phyloP scores from a whole-genome alignment of 2,329 filamentous ascomycete species.

The Phaeomoniella chlamydospora region DNA sequence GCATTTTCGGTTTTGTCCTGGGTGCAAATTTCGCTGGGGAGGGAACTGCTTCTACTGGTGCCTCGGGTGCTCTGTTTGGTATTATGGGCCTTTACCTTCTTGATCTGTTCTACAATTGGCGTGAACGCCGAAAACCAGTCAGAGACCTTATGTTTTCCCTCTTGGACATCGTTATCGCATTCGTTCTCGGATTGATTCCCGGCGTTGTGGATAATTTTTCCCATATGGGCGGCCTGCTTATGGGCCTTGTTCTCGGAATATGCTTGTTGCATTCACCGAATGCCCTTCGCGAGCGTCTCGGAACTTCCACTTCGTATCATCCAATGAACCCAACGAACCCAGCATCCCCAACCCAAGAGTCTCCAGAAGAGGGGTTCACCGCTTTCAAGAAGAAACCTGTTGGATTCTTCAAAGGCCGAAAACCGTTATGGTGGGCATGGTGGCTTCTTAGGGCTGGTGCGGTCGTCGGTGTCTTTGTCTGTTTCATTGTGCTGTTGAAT shows the following conservation, averaged over 20 bases:
- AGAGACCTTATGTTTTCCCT: slow-evolving; percentile 80
- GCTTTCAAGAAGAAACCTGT: slow-evolving; percentile 35
- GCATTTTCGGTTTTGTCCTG: slow-evolving; percentile 91
- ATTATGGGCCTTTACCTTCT: slow-evolving; percentile 78
- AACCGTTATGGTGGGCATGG: slow-evolving; percentile 94
- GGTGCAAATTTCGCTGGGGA: slow-evolving; percentile 84
- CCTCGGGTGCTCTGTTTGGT: slow-evolving; percentile 82
- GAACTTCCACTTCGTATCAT: slow-evolving; percentile 52
- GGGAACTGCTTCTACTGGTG: slow-evolving; percentile 70
- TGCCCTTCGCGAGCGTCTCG: slow-evolving; percentile 58
- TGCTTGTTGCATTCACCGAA: slow-evolving; percentile 82
- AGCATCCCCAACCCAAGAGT: slow-evolving; percentile 3
- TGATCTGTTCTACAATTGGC: slow-evolving; percentile 88
- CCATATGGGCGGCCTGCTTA: slow-evolving; percentile 89
- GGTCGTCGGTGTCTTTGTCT: slow-evolving; percentile 65
- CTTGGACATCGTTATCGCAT: slow-evolving; percentile 75
- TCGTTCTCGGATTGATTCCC: slow-evolving; percentile 80
- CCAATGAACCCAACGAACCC: slow-evolving; percentile 24
- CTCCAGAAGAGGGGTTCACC: slow-evolving; percentile 16
- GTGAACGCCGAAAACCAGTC: slow-evolving; percentile 57
- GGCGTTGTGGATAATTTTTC: slow-evolving; percentile 85
- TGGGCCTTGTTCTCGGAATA: slow-evolving; percentile 76
- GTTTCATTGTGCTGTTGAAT: slow-evolving; percentile 73
- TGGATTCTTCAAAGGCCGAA: slow-evolving; percentile 82
- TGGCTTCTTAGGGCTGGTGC: slow-evolving; percentile 74